phyloP scores from a whole-genome alignment of 192 early-diverging fungal genomes.

The Backusella parvicylindrica region DNA sequence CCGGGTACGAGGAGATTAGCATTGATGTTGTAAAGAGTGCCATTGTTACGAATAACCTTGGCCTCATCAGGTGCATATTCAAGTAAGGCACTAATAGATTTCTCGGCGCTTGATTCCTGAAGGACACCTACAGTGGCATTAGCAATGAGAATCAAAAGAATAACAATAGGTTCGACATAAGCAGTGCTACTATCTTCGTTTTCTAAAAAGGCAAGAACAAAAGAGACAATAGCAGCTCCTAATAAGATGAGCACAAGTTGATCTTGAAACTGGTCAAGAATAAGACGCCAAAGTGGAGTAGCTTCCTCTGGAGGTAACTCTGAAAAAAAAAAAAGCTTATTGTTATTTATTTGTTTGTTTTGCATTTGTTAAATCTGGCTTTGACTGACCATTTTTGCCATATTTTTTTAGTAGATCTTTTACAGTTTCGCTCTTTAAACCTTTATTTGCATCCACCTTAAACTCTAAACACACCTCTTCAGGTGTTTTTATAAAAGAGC shows the following conservation, averaged over 20 bases:
- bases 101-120: constrained; percentile 96
- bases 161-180: constrained; percentile 98
- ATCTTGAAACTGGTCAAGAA: constrained; percentile 97
- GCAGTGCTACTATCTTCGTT: constrained; percentile 70
- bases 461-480: constrained; percentile 50
- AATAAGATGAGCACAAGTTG: constrained; percentile 97
- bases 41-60: constrained; percentile 80
- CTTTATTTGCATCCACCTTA: constrained; percentile 60
- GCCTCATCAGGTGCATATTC: constrained; percentile 97
- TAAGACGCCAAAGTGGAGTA: constrained; percentile 89
- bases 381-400: constrained; percentile 77
- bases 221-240: constrained; percentile 84
- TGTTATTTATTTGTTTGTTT: background rate
- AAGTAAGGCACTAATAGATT: constrained; percentile 94
- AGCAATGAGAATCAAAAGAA: constrained; percentile 95
- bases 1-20: constrained; percentile 91
- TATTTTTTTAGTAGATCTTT: constrained; percentile 54
- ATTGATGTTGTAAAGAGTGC: constrained; percentile 59
- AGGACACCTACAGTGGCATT: constrained; percentile 97
- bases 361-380: background rate
- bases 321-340: constrained; percentile 23
- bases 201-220: constrained; percentile 90
- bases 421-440: constrained; percentile 67
- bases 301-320: constrained; percentile 90
- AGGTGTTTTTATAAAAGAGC: constrained; percentile 18